These are phyloP conservation scores for Psilocybe subaeruginosa DNA, from an alignment of 768 basidiomycete species.

Conservation along the genomic window DNA sequence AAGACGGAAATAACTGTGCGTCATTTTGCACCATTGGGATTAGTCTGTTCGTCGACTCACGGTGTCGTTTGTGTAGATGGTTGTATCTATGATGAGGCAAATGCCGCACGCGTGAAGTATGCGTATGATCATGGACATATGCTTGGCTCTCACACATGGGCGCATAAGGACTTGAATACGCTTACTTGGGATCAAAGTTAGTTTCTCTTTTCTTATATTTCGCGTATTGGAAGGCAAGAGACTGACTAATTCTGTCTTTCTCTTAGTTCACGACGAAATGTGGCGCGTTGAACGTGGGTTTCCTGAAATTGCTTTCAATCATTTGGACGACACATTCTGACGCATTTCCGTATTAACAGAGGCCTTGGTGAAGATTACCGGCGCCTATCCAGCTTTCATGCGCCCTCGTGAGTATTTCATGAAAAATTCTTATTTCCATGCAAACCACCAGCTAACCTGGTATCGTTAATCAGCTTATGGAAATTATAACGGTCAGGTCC, in stretches of 20 bases:
- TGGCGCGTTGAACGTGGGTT: slow-evolving; percentile 33
- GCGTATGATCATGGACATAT: slow-evolving; percentile 45
- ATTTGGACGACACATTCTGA: background rate
- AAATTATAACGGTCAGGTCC: slow-evolving; percentile 40
- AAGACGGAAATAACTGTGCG: slow-evolving; percentile 40
- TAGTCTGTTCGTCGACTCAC: background rate
- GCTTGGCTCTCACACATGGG: slow-evolving; percentile 53
- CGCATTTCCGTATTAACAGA: slow-evolving; percentile 22
- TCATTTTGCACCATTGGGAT: background rate
- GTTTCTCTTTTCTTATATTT: background rate
- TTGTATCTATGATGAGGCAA: slow-evolving; percentile 40
- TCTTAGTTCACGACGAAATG: slow-evolving; percentile 34
- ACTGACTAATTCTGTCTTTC: background rate
- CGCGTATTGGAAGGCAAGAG: no score
- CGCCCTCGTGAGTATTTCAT: slow-evolving; percentile 37
- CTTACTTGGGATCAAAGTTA: slow-evolving; percentile 32
- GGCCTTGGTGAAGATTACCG: slow-evolving; percentile 39
- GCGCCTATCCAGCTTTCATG: slow-evolving; percentile 39
- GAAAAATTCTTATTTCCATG: background rate
- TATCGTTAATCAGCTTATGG: slow-evolving; percentile 37
- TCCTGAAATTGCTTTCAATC: background rate
- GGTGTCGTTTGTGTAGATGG: slow-evolving; percentile 20
- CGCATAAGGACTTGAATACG: slow-evolving; percentile 38
- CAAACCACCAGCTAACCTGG: background rate
- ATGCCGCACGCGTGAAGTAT: slow-evolving; percentile 32